These are phyloP conservation scores for Datura wrightii DNA, from an alignment of 257 asterid species.

Conservation along the genomic window DNA sequence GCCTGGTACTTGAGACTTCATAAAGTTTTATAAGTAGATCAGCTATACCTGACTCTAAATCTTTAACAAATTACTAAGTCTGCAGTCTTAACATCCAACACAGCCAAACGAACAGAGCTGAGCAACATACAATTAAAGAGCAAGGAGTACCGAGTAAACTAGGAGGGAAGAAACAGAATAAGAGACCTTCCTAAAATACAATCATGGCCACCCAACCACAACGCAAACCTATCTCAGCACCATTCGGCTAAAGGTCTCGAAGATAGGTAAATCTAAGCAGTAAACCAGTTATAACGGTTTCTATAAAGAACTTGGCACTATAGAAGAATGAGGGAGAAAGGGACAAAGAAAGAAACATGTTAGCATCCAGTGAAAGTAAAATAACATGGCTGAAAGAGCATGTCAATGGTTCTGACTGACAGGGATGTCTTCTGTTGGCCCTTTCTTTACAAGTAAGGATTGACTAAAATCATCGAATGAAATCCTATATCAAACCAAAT, in stretches of 20 bases:
- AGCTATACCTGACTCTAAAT: background rate
- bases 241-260: background rate
- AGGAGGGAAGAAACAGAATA: background rate
- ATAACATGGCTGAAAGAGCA: background rate
- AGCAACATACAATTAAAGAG: too few species aligned
- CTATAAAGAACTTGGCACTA: background rate
- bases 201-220: too few species aligned
- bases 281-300: background rate
- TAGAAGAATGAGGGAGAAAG: background rate
- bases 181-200: background rate
- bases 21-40: background rate
- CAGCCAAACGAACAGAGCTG: too few species aligned
- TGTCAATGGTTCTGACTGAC: background rate
- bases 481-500: too few species aligned
- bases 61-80: too few species aligned
- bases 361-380: background rate
- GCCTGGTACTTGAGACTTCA: background rate
- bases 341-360: background rate
- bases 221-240: background rate
- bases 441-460: background rate
- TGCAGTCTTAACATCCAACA: too few species aligned
- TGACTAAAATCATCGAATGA: too few species aligned
- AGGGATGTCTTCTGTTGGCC: background rate
- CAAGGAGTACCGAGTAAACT: background rate
- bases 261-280: background rate